Conservation (phyloP, 2,329 filamentous ascomycete genomes). For the Parastagonospora avenae region DNA sequence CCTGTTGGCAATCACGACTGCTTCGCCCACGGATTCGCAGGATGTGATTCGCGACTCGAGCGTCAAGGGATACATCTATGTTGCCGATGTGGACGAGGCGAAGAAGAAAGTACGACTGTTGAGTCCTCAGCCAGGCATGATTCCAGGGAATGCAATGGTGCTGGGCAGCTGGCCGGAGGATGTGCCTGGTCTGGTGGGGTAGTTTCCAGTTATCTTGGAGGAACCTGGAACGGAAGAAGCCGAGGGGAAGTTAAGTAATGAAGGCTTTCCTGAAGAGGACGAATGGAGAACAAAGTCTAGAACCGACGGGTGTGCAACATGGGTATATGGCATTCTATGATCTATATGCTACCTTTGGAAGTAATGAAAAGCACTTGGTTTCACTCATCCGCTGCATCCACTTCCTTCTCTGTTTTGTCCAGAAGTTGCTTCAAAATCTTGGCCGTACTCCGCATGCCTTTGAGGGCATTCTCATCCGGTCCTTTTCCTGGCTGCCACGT, state of each 20-base stretch:
- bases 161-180: constrained; percentile 88
- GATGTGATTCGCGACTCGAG: constrained; percentile 78
- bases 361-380: background rate
- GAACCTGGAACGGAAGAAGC: background rate
- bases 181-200: constrained; percentile 71
- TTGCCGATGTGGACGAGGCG: constrained; percentile 87
- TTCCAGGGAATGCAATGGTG: constrained; percentile 79
- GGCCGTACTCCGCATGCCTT: constrained; percentile 73
- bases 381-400: constrained; percentile 3
- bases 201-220: background rate
- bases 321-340: constrained; percentile 1
- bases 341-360: background rate
- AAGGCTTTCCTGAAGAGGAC: background rate
- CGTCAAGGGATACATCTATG: constrained; percentile 91
- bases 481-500: constrained; percentile 80
- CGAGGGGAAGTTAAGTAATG: background rate
- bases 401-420: constrained; percentile 30
- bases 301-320: background rate
- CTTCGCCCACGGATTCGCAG: constrained; percentile 69
- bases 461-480: constrained; percentile 81
- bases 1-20: constrained; percentile 83
- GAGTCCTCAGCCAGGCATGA: constrained; percentile 79
- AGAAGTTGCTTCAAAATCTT: constrained; percentile 71
- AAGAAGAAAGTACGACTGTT: constrained; percentile 80
- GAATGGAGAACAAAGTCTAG: background rate